A percentile compares a stretch with the other conserved stretches of the same genome.
Evolutionary conservation across 192 early-diverging fungal species (phyloP).

Genomic region (Gonapodya prolifera): DNA sequence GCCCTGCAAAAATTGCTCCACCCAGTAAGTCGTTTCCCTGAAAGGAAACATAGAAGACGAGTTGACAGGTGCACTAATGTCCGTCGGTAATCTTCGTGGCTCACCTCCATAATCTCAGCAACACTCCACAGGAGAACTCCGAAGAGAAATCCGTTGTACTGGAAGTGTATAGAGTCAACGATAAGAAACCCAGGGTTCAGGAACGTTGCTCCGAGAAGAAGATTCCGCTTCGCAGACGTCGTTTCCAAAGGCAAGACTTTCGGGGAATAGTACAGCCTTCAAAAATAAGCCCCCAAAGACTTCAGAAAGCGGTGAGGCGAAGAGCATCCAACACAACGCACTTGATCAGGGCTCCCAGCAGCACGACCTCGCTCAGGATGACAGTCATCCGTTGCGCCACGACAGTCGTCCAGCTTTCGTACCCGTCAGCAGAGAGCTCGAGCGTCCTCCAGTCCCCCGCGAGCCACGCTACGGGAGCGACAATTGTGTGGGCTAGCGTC

Average conservation of each 20-base stretch:
- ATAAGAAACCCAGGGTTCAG: slow-evolving; percentile 40
- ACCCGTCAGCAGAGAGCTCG: neutral
- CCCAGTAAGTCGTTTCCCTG: slow-evolving; percentile 47
- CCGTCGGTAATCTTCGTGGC: too few relatives aligned
- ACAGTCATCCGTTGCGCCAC: slow-evolving; percentile 77
- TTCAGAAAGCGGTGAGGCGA: too few relatives aligned
- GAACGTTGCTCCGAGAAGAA: slow-evolving; percentile 17
- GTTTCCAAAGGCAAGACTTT: neutral
- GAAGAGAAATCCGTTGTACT: slow-evolving; percentile 91
- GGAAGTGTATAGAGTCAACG: slow-evolving; percentile 95
- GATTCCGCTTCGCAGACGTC: too few relatives aligned
- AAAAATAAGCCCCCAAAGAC: too few relatives aligned
- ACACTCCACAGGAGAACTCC: slow-evolving; percentile 76
- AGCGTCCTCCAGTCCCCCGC: slow-evolving; percentile 35
- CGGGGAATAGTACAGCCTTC: neutral
- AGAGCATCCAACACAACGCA: too few relatives aligned
- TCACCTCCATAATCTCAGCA: slow-evolving; percentile 51
- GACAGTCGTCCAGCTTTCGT: slow-evolving; percentile 47
- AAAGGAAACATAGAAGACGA: neutral
- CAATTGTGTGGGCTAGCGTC: slow-evolving; percentile 33
- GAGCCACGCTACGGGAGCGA: neutral
- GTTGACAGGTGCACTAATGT: too few relatives aligned
- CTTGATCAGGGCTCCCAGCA: slow-evolving; percentile 53
- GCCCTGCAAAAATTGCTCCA: slow-evolving; percentile 67
- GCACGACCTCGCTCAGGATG: slow-evolving; percentile 63